Percentiles rank a stretch among this genome's conserved stretches.
phyloP scores from a whole-genome alignment of 2,329 filamentous ascomycete species.

The Cadophora gregata region DNA sequence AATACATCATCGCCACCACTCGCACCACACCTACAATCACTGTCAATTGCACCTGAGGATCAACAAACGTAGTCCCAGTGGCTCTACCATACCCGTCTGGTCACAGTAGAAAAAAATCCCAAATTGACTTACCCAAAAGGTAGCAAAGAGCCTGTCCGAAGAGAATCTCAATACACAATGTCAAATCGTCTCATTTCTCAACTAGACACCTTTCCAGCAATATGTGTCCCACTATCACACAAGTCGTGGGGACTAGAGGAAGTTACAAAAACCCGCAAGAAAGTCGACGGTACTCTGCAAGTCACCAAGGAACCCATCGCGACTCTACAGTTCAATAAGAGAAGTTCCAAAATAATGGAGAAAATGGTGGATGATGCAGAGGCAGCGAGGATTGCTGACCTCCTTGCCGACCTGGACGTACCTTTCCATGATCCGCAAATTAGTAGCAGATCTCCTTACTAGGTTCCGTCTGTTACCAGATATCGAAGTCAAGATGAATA shows the following conservation, averaged over 20 bases:
- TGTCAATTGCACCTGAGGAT: not conserved
- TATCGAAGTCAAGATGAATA: too few species aligned
- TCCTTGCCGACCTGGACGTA: not conserved
- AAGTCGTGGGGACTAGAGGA: not conserved
- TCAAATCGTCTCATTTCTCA: not conserved
- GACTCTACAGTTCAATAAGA: not conserved
- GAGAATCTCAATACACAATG: not conserved
- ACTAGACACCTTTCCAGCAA: not conserved
- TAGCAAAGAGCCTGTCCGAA: not conserved
- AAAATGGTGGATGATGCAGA: not conserved
- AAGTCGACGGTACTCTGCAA: too few species aligned
- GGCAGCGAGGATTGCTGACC: not conserved
- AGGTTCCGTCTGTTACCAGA: too few species aligned
- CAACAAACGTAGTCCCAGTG: not conserved
- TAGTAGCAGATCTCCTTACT: not conserved
- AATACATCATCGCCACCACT: not conserved
- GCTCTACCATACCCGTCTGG: not conserved
- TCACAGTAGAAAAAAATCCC: not conserved
- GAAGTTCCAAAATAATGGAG: not conserved
- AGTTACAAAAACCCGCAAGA: not conserved
- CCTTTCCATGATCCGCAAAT: not conserved
- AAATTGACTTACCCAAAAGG: not conserved
- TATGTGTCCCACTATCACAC: not conserved
- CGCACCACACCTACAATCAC: not conserved
- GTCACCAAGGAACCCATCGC: too few species aligned